Evolutionary conservation across 805 yeast species (phyloP), one percentile per base, ranked within the genome.

Genomic region (Candida dajiaensis): DNA sequence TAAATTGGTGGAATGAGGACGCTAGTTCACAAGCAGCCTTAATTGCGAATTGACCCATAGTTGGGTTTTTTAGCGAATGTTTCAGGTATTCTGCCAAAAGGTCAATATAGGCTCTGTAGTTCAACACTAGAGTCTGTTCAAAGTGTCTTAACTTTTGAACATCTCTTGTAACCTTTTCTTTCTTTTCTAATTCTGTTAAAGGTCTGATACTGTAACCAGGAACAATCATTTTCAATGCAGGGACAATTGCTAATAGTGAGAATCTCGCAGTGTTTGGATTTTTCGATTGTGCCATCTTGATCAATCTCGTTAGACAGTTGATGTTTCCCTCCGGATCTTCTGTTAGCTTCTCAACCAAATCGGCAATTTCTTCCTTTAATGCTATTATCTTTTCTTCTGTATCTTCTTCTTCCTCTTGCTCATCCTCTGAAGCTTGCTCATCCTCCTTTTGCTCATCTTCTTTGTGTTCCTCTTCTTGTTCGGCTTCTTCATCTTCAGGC

Each of bases 261-360:
- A 89, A 71, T 64, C 85, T 85, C 33, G 81, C 69, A 2, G 86
- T 81, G 57, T 76, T 83, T 46, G 77, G 70, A 54, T 84, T 81
- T 54, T 74, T 76, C 2, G 94, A 83, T 47, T 70, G 74, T 0
- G 87, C 73, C 89, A 85, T 84, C 54, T 75, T 79, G 44, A 86
- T 69, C 42, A 86, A 71, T 60, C 90, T 78, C 2, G 85, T 74
- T 12, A 90, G 69, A 25, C 80, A 70, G 13, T 76, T 61, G 8
- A 84, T 72, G 57, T 90, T 78, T 58, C 88, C 96, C 63, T 94
- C 98, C 7, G 98, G 97, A 48, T 88, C 87, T 61, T 89, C 95
- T 57, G 80, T 80, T 31, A 92, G 67, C 38, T 76, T 76, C 36
- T 87, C 85, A 1, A 95, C 97, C 42, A 83, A 64, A 18, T 77